Percentiles rank a stretch among this genome's conserved stretches.
Evolutionary conservation across 805 yeast species (phyloP).

Genomic region (Saccharomycopsis babjevae): DNA sequence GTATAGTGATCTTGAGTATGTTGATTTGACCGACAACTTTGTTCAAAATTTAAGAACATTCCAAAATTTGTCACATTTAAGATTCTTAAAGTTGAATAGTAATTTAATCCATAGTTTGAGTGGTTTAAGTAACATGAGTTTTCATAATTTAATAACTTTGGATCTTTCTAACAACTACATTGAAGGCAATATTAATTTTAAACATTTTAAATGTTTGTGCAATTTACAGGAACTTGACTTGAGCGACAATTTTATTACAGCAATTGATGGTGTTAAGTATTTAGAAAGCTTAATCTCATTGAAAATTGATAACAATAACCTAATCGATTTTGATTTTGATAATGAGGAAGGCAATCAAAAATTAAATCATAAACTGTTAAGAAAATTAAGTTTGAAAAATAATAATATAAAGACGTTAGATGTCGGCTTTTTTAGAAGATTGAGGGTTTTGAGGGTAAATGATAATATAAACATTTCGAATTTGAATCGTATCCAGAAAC

Average conservation of each 20-base stretch:
- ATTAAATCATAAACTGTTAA: conserved; percentile 5
- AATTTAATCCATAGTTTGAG: conserved; percentile 26
- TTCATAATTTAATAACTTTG: conserved; percentile 24
- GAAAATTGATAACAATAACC: conserved; percentile 14
- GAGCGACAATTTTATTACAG: conserved; percentile 28
- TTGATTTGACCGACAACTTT: conserved; percentile 27
- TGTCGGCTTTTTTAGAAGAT: conserved; percentile 5
- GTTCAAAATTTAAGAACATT: conserved; percentile 27
- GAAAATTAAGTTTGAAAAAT: conserved; percentile 15
- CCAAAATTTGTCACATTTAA: conserved; percentile 29
- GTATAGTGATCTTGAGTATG: conserved; percentile 25
- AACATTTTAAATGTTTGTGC: conserved; percentile 22
- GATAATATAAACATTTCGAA: conserved; percentile 24
- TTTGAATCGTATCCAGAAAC: conserved; percentile 2
- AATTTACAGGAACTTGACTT: conserved; percentile 22
- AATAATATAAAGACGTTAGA: conserved; percentile 9
- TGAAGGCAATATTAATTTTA: conserved; percentile 26
- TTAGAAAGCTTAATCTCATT: conserved; percentile 28
- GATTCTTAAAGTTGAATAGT: conserved; percentile 22
- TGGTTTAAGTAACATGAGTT: conserved; percentile 18
- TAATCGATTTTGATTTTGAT: conserved; percentile 6
- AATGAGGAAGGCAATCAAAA: conserved; percentile 1
- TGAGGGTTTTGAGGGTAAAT: conserved; percentile 29
- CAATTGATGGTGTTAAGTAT: conserved; percentile 26
- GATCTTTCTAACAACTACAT: conserved; percentile 20